These are phyloP conservation scores for Tremella yokohamensis DNA, from an alignment of 768 basidiomycete species.

Conservation along the genomic window DNA sequence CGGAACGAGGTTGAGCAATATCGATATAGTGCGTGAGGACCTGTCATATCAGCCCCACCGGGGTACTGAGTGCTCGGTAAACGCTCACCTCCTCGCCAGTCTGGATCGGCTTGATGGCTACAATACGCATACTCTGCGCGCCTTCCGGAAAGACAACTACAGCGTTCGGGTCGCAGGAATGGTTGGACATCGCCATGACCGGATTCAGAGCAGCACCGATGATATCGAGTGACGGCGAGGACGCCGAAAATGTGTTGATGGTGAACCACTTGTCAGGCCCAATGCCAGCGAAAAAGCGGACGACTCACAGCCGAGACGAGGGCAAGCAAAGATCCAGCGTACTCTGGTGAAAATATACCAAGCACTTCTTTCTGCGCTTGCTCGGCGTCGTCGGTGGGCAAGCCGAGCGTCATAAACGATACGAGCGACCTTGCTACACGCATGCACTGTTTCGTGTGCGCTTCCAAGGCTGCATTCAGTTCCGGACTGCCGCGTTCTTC, in stretches of 20 bases:
- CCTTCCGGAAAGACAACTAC: constrained; percentile 82
- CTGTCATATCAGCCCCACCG: constrained; percentile 52
- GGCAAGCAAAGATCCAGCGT: constrained; percentile 36
- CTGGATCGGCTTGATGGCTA: constrained; percentile 65
- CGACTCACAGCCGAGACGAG: constrained; percentile 46
- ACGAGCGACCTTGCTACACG: constrained; percentile 9
- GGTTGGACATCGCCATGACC: constrained; percentile 73
- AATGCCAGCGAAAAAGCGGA: background rate
- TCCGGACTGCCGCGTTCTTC: constrained; percentile 56
- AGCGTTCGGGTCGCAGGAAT: constrained; percentile 62
- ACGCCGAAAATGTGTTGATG: constrained; percentile 85
- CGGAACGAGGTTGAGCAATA: constrained; percentile 62
- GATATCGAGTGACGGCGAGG: constrained; percentile 70
- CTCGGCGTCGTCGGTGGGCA: background rate
- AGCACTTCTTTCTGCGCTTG: background rate
- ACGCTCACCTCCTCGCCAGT: constrained; percentile 66
- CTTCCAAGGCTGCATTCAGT: constrained; percentile 38
- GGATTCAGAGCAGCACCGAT: constrained; percentile 84
- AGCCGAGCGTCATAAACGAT: constrained; percentile 38
- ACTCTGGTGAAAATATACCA: background rate
- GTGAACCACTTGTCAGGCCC: constrained; percentile 61
- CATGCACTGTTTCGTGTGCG: constrained; percentile 23
- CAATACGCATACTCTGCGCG: constrained; percentile 60
- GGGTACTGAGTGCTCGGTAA: background rate
- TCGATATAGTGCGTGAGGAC: constrained; percentile 82